Evolutionary conservation across 768 basidiomycete genomes (phyloP), one percentile per base, ranked within the genome.

Genomic region (Coprinopsis sp.): DNA sequence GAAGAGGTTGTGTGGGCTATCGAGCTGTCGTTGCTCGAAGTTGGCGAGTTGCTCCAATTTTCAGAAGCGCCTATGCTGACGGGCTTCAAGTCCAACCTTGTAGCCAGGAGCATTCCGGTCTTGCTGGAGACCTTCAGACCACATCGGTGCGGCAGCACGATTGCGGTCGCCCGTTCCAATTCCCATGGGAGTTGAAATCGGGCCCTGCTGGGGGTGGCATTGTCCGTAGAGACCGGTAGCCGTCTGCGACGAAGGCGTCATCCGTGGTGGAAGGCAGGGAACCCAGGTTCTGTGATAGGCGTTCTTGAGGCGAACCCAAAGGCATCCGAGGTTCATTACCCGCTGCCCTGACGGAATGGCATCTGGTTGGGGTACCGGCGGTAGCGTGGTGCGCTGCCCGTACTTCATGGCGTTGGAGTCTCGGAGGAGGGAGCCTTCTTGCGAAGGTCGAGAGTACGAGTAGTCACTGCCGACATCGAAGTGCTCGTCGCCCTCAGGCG

Each of bases 401-500:
- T 49, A 49, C 38, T 44, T 49, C 18, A 44, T 29, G 13, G 11
- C 18, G 21, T 24, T 28, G 14, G 40, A 4, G 27, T 30, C 41
- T 11, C 24, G 18, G 42, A 23, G 44, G 3, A 25, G 14, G n/a
- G 48, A 34, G 18, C 41, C 19, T 27, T 48, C 47, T 30, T 44
- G 41, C 19, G 42, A 44, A 11, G 57, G 39, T 27, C 63, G 64
- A 22, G 64, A 31, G 43, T 61, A 63, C 14, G 61, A 56, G 6
- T 58, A 34, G 13, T 58, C 52, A 33, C 57, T n/a, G 16, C 56
- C 27, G 12, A 47, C 31, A 18, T 66, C 63, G 22, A 58, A 36
- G 27, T 59, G 54, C n/a, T 68, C 69, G 25, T 71, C 68, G 18
- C 51, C 58, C 14, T 68, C 66, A 7, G 67, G 67, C 8, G 69